Conservation (phyloP, 2,329 filamentous ascomycete species). For the Trichophyton schoenleinii region DNA sequence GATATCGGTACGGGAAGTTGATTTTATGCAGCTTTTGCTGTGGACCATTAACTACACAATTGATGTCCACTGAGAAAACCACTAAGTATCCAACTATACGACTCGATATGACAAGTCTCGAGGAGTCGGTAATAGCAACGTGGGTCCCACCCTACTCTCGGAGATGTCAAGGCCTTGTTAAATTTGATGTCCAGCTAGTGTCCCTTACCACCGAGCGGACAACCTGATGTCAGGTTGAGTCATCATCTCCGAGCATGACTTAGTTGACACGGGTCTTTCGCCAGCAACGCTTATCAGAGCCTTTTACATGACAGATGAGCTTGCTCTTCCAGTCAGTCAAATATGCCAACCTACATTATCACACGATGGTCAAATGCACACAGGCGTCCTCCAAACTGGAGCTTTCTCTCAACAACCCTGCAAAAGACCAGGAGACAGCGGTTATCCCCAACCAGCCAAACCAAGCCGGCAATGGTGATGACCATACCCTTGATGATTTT, state of each 20-base stretch:
- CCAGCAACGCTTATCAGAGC: background rate
- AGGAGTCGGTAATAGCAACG: too few species aligned
- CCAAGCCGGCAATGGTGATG: conserved; percentile 3
- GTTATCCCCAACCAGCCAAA: background rate
- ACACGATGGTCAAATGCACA: conserved; percentile 2
- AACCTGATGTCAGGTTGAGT: conserved; percentile 5
- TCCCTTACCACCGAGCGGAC: conserved; percentile 2
- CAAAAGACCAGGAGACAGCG: background rate
- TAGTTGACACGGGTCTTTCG: background rate
- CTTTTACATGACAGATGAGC: conserved; percentile 1
- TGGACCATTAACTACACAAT: too few species aligned
- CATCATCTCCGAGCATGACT: conserved; percentile 5
- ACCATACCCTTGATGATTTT: conserved; percentile 4
- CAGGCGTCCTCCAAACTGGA: conserved; percentile 1
- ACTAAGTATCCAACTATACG: too few species aligned
- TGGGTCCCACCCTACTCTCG: too few species aligned
- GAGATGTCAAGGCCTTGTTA: background rate
- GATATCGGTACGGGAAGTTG: too few species aligned
- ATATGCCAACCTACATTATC: conserved; percentile 3
- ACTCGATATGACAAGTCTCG: too few species aligned
- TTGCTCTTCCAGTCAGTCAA: background rate
- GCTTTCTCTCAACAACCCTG: conserved; percentile 1
- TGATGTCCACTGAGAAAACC: too few species aligned
- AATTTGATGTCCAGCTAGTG: background rate
- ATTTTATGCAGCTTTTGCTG: too few species aligned